Conservation (phyloP, 2,329 filamentous ascomycete genomes). For the Pyrenophora teres region DNA sequence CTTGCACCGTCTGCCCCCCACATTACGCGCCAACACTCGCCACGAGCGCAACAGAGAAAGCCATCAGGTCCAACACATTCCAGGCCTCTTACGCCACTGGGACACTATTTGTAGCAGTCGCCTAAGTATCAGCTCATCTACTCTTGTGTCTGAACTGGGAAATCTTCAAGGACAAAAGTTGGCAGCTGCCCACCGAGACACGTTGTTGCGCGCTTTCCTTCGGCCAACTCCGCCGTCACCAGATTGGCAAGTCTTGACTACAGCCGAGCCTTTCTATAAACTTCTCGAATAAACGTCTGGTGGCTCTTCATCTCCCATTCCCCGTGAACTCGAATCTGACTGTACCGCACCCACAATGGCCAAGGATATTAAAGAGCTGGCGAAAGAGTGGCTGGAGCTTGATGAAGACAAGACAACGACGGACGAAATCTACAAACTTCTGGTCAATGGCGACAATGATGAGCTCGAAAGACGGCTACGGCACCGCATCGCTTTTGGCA, state of each 20-base stretch:
- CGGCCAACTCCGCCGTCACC: constrained; percentile 38
- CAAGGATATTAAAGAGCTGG: constrained; percentile 50
- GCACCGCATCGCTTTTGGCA: constrained; percentile 65
- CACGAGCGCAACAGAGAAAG: neutral
- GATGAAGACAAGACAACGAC: constrained; percentile 60
- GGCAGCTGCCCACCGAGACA: constrained; percentile 13
- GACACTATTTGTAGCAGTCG: neutral
- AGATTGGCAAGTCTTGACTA: constrained; percentile 27
- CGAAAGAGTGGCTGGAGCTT: constrained; percentile 62
- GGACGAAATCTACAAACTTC: constrained; percentile 59
- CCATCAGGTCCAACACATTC: constrained; percentile 1
- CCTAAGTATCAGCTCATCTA: neutral
- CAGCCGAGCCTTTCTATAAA: constrained; percentile 5
- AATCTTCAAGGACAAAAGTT: neutral
- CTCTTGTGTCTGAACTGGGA: neutral
- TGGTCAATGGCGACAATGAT: constrained; percentile 50
- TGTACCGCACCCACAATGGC: constrained; percentile 26
- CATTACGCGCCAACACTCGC: constrained; percentile 3
- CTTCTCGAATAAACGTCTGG: neutral
- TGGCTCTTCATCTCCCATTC: neutral
- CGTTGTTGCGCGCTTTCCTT: constrained; percentile 7
- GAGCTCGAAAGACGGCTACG: constrained; percentile 60
- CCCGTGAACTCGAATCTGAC: neutral
- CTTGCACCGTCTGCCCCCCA: constrained; percentile 12
- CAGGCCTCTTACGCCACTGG: neutral